Conservation (phyloP, 2,329 filamentous ascomycete genomes). For the Chaetomiaceae sp. region DNA sequence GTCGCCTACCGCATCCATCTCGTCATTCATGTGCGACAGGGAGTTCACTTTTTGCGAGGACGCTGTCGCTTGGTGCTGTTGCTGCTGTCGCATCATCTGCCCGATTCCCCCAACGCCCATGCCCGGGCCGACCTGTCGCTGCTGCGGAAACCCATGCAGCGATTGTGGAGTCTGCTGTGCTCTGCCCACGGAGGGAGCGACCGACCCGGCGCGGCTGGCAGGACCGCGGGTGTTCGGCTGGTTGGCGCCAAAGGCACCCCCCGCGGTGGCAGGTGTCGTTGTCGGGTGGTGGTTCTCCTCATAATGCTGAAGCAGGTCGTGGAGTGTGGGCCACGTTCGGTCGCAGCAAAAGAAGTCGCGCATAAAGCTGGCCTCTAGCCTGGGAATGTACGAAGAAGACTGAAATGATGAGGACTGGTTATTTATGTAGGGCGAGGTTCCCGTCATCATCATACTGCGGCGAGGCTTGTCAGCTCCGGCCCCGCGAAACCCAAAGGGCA, state of each 20-base stretch:
- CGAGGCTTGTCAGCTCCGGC: slow-evolving; percentile 11
- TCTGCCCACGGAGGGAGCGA: slow-evolving; percentile 18
- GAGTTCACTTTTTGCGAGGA: slow-evolving; percentile 26
- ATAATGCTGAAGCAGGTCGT: slow-evolving; percentile 94
- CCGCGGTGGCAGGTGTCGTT: slow-evolving; percentile 44
- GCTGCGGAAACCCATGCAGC: slow-evolving; percentile 25
- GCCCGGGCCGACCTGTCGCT: slow-evolving; percentile 26
- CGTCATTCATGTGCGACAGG: slow-evolving; percentile 48
- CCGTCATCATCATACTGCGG: slow-evolving; percentile 83
- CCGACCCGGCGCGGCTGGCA: slow-evolving; percentile 26
- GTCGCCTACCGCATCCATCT: slow-evolving; percentile 83
- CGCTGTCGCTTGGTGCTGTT: slow-evolving; percentile 35
- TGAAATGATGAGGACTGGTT: slow-evolving; percentile 93
- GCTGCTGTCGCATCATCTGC: slow-evolving; percentile 43
- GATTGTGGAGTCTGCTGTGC: slow-evolving; percentile 24
- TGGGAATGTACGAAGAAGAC: slow-evolving; percentile 92
- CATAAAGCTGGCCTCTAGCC: slow-evolving; percentile 97
- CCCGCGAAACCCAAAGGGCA: too few relatives aligned
- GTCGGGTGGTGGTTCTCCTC: slow-evolving; percentile 83
- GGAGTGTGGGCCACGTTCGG: slow-evolving; percentile 80
- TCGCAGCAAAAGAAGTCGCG: slow-evolving; percentile 95
- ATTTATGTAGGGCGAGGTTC: slow-evolving; percentile 82
- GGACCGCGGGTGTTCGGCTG: slow-evolving; percentile 20
- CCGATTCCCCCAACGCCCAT: slow-evolving; percentile 34
- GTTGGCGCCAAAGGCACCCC: slow-evolving; percentile 26